Evolutionary conservation across 2,329 filamentous ascomycete species (phyloP), one percentile per base, ranked within the genome.

Genomic region (Venturia oleaginea): DNA sequence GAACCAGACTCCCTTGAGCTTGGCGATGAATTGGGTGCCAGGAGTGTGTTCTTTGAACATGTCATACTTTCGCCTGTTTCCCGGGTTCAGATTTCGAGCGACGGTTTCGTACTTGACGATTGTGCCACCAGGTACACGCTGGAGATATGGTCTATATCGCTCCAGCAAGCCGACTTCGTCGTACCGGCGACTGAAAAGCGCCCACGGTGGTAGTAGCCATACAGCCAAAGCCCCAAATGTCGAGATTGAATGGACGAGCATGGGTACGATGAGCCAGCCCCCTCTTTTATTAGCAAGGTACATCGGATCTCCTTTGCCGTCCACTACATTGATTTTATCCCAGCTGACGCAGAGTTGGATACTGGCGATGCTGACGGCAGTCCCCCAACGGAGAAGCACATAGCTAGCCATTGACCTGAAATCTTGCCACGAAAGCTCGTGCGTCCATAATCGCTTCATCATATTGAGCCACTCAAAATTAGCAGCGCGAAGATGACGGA

Each of bases 371-470:
- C 59, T 61, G 37, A 61, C 43, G 6, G 59, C 59, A 42, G 59
- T 61, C 8, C 59, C 59, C 59, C 59, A 61, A 8, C 59, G 30
- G 15, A 61, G 27, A 24, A 61, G n/a, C n/a, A 32, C 34, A 61
- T 61, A 61, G 15, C 59, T 61, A 17, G 59, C 59, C 59, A 61
- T 61, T 17, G 59, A 61, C 27, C 37, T 61, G 22, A 61, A 61
- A 15, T 61, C 59, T 30, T 32, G 59, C 59, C 59, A 61, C 27
- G 59, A 61, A 40, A 61, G 42, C 34, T 61, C 59, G n/a, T 61
- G 59, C 24, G 37, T 61, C 59, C 59, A 61, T 37, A 61, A 19
- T 19, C 59, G 34, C 59, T 61, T 61, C 34, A 61, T 32, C 4
- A 61, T 24, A 13, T 61, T 61, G 7, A 61, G 4, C 59, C 59